Conservation (phyloP, 768 basidiomycete species). For the Trametes punicea region DNA sequence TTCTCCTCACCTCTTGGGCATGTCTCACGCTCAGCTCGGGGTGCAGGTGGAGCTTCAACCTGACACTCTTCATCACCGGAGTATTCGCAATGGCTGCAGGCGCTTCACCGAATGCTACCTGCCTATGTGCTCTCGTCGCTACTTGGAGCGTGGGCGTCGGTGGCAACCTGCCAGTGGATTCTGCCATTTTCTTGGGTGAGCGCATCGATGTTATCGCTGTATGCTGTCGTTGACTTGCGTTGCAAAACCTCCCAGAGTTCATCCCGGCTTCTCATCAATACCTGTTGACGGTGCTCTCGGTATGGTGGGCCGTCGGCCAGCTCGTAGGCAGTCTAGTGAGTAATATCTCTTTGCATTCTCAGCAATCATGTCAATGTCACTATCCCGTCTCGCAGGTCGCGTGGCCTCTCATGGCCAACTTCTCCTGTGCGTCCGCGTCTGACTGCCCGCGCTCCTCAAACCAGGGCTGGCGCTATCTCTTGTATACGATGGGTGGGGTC, state of each 20-base stretch:
- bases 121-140: conserved; percentile 50
- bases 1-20: no score
- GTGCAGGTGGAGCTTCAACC: conserved; percentile 52
- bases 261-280: conserved; percentile 72
- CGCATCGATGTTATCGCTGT: neutral
- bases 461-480: conserved; percentile 73
- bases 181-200: conserved; percentile 69
- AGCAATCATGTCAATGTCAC: neutral
- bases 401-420: conserved; percentile 69
- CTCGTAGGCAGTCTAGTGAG: conserved; percentile 50
- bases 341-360: neutral
- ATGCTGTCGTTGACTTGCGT: neutral
- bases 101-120: conserved; percentile 49
- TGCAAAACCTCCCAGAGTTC: conserved; percentile 49
- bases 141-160: conserved; percentile 66
- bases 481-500: conserved; percentile 69
- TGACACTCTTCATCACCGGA: conserved; percentile 64
- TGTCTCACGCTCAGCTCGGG: neutral
- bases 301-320: conserved; percentile 82
- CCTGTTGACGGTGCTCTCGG: conserved; percentile 67
- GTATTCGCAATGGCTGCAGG: conserved; percentile 65
- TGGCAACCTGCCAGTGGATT: conserved; percentile 73
- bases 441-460: conserved; percentile 51
- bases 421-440: conserved; percentile 45
- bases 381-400: conserved; percentile 42